Conservation (phyloP, 176 grass and related monocot genomes). For the Zoysia japonica region DNA sequence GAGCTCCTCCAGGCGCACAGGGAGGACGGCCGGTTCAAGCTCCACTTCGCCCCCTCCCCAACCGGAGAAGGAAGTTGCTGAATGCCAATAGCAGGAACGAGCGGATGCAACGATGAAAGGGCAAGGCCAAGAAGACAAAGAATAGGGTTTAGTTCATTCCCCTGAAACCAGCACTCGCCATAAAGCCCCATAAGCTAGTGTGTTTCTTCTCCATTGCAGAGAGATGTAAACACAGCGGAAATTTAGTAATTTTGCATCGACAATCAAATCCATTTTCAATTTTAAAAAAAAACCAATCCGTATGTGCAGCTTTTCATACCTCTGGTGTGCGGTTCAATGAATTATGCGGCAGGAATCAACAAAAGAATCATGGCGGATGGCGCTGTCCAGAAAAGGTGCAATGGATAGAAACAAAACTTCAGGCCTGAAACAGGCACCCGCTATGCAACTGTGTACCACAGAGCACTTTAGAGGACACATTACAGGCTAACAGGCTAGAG, state of each 20-base stretch:
- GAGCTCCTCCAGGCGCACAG: constrained; percentile 63
- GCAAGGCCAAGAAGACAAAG: background rate
- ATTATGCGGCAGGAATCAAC: background rate
- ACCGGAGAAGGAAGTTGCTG: background rate
- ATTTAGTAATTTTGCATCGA: background rate
- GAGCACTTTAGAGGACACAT: background rate
- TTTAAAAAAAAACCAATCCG: too few species aligned
- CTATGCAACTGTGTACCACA: background rate
- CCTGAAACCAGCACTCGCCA: background rate
- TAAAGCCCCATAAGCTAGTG: background rate
- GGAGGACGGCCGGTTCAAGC: constrained; percentile 61
- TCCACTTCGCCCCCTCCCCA: constrained; percentile 48
- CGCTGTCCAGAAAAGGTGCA: background rate
- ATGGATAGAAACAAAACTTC: background rate
- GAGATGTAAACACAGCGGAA: constrained; percentile 41
- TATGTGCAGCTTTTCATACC: background rate
- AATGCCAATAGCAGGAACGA: background rate
- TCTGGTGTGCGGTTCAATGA: background rate
- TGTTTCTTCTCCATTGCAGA: background rate
- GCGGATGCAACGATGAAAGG: background rate
- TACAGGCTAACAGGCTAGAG: background rate
- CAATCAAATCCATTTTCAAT: background rate
- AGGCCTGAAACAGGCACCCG: background rate
- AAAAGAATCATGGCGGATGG: background rate
- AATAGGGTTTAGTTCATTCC: constrained; percentile 3